A percentile compares a stretch with the other conserved stretches of the same genome.
These are phyloP conservation scores for Paracamarosporium sp. DNA, from an alignment of 2,329 filamentous ascomycete species.

Conservation along the genomic window DNA sequence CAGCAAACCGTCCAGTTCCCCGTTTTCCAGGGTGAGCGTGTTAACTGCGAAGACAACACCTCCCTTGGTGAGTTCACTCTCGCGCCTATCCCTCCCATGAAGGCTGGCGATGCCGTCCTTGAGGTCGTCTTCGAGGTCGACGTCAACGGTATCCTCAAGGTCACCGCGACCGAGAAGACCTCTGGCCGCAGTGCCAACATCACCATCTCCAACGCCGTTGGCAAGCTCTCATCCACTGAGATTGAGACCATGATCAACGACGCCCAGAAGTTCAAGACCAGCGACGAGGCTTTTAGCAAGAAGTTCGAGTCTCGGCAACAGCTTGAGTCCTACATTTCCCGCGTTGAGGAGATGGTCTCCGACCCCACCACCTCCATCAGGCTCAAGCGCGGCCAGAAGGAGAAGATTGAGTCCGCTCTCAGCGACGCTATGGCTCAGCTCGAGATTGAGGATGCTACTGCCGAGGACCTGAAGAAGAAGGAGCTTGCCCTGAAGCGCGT, in stretches of 20 bases:
- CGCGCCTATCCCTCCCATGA: slow-evolving; percentile 84
- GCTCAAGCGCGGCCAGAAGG: slow-evolving; percentile 98
- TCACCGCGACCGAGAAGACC: slow-evolving; percentile 98
- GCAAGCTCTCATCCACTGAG: slow-evolving; percentile 92
- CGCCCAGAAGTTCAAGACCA: slow-evolving; percentile 98
- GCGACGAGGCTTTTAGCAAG: slow-evolving; percentile 99
- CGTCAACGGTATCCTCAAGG: slow-evolving; percentile 99
- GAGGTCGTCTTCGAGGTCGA: slow-evolving; percentile 99
- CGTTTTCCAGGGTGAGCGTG: slow-evolving; percentile 94
- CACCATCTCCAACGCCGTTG: slow-evolving; percentile 99
- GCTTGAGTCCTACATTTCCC: slow-evolving; percentile 97
- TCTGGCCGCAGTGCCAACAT: slow-evolving; percentile 98
- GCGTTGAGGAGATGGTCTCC: slow-evolving; percentile 98
- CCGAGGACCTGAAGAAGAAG: slow-evolving; percentile 99
- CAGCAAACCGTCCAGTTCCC: slow-evolving; percentile 84
- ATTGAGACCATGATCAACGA: slow-evolving; percentile 99
- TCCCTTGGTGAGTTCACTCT: slow-evolving; percentile 97
- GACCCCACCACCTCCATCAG: slow-evolving; percentile 95
- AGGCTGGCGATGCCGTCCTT: slow-evolving; percentile 92
- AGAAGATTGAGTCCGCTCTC: slow-evolving; percentile 97
- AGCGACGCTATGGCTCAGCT: slow-evolving; percentile 97
- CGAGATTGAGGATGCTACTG: slow-evolving; percentile 88
- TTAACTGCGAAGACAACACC: slow-evolving; percentile 98
- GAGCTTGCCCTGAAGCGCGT: slow-evolving; percentile 97
- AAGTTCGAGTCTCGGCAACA: slow-evolving; percentile 99